These are phyloP conservation scores for Colletotrichum zoysiae DNA, from an alignment of 2,329 filamentous ascomycete genomes.

Conservation along the genomic window DNA sequence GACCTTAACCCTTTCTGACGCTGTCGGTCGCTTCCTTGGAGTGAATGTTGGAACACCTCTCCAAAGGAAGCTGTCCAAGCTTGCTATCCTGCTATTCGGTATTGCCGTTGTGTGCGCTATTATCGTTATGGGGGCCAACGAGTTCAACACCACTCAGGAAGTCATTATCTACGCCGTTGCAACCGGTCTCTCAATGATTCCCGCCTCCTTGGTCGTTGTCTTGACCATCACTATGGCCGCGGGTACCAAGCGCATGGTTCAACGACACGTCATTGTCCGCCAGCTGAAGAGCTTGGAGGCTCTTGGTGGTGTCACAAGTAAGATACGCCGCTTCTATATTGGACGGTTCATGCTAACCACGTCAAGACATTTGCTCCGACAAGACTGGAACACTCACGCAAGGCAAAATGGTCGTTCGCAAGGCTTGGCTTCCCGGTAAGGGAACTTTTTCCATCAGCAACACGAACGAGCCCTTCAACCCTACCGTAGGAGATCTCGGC, in stretches of 20 bases:
- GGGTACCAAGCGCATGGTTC: conserved; percentile 67
- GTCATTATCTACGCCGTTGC: conserved; percentile 60
- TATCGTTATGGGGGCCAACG: conserved; percentile 59
- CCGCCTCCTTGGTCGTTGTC: conserved; percentile 62
- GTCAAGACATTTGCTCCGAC: conserved; percentile 66
- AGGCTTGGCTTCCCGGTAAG: conserved; percentile 63
- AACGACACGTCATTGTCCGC: conserved; percentile 65
- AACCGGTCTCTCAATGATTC: conserved; percentile 64
- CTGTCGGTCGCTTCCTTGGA: conserved; percentile 61
- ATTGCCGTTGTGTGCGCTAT: conserved; percentile 64
- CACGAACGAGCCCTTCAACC: conserved; percentile 69
- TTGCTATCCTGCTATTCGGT: conserved; percentile 76
- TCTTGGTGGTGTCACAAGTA: conserved; percentile 63
- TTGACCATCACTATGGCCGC: conserved; percentile 72
- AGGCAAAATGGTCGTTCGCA: conserved; percentile 66
- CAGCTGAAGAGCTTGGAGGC: conserved; percentile 65
- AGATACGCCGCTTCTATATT: not conserved
- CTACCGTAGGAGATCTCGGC: conserved; percentile 62
- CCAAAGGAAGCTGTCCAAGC: conserved; percentile 76
- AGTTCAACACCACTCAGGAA: conserved; percentile 54
- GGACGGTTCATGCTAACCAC: not conserved
- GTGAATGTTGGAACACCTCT: conserved; percentile 73
- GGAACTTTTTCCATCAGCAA: conserved; percentile 61
- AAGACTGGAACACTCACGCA: conserved; percentile 69
- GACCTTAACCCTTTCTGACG: conserved; percentile 52